Conservation (phyloP, 1,284 basidiomycete genomes). For the Gymnopus androsaceus region DNA sequence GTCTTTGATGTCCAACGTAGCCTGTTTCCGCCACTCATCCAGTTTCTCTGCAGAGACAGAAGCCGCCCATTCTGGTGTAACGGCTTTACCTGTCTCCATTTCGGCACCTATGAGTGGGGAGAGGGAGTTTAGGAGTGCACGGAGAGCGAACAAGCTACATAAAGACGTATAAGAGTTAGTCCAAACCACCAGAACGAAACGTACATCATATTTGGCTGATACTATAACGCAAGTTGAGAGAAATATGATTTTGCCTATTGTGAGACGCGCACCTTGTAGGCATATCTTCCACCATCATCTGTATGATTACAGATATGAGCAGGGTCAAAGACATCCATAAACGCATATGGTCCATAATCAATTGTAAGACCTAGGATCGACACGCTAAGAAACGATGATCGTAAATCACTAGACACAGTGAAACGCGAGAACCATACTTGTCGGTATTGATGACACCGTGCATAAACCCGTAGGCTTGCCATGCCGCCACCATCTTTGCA, state of each 20-base stretch:
- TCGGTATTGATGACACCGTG: conserved; percentile 97
- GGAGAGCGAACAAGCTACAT: conserved; percentile 72
- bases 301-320: conserved; percentile 93
- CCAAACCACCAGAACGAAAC: conserved; percentile 23
- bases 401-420: too few species aligned
- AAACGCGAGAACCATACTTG: conserved; percentile 74
- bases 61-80: conserved; percentile 65
- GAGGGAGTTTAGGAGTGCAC: conserved; percentile 72
- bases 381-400: conserved; percentile 50
- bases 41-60: conserved; percentile 55
- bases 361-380: conserved; percentile 90
- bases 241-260: neutral
- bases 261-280: conserved; percentile 65
- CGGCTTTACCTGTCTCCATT: conserved; percentile 52
- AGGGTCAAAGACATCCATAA: conserved; percentile 90
- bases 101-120: conserved; percentile 85
- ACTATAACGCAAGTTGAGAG: conserved; percentile 28
- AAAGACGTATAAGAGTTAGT: neutral
- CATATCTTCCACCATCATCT: conserved; percentile 85
- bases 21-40: conserved; percentile 62
- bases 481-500: conserved; percentile 87
- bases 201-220: conserved; percentile 61
- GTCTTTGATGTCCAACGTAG: conserved; percentile 50
- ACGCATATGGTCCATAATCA: conserved; percentile 93
- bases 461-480: conserved; percentile 95